Evolutionary conservation across 192 early-diverging fungal species (phyloP), one percentile per base, ranked within the genome.

Genomic region (Coemansia sp.): DNA sequence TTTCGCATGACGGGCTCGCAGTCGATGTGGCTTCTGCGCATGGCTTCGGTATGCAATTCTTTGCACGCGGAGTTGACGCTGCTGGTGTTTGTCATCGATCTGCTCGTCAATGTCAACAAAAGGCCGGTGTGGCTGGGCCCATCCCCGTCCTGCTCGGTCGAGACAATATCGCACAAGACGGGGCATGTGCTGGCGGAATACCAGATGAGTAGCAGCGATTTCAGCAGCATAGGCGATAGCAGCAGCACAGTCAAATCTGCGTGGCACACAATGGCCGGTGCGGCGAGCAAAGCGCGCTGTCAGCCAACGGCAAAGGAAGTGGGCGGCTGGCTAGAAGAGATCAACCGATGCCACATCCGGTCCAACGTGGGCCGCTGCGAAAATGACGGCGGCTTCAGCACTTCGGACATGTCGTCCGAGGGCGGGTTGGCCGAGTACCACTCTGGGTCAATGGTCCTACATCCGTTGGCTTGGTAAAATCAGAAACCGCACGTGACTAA

Each of bases 1-100:
- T 74, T 74, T 36, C 67, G 66, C 11, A 35, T 50, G n/a, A 51
- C 55, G 18, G 72, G 72, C 3, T 69, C 61, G 32, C 53, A 51
- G 27, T 59, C 59, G 1, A 6, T 22, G 5, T 69, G 67, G 72
- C 49, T 74, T 11, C 32, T 68, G 13, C 51, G 18, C 1, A 60
- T 54, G 19, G 27, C 56, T 0, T 51, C 46, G 16, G 65, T 68
- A 23, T 35, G 67, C 42, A 67, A 74, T 29, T 51, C 67, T 6
- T 34, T 74, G 45, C 62, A 65, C 24, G 54, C 67, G 7, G 19
- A 58, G 13, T 30, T 69, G 16, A 19, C 61, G 10, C 49, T 69
- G 24, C 24, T 42, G 0, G 58, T 65, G 48, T 74, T 74, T 54
- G 20, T 62, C 45, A 23, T 60, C 0, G 72, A 74, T 28, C 32